Conservation (phyloP, 83 land plant species). For the Picea abies region DNA sequence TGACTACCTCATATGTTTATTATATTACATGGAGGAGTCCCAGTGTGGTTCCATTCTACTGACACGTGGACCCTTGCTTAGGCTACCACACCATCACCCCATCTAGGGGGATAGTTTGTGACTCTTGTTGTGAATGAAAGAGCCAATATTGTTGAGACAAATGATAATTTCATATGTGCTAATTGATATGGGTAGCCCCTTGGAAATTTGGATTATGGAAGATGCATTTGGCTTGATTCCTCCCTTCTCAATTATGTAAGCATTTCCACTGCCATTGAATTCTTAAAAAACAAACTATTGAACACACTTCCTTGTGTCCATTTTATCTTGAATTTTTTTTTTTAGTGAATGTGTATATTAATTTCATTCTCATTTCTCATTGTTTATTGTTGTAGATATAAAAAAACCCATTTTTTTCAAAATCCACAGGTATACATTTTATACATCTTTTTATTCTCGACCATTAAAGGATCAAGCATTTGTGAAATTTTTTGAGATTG, state of each 20-base stretch:
- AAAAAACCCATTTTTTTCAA: too few relatives aligned
- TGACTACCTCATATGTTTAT: too few relatives aligned
- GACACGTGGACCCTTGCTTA: too few relatives aligned
- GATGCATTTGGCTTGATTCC: conserved; percentile 69
- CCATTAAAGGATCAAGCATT: background rate
- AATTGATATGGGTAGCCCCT: conserved; percentile 91
- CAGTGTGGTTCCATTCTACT: too few relatives aligned
- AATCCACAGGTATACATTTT: background rate
- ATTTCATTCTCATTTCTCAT: background rate
- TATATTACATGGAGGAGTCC: too few relatives aligned
- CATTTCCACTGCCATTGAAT: background rate
- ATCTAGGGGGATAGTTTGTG: too few relatives aligned
- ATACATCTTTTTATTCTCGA: background rate
- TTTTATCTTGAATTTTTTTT: too few relatives aligned
- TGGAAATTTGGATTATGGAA: conserved; percentile 68
- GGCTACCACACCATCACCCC: too few relatives aligned
- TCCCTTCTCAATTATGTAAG: conserved; percentile 62
- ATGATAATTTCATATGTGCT: conserved; percentile 68
- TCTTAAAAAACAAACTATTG: too few relatives aligned
- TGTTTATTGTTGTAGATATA: background rate
- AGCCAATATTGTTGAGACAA: conserved; percentile 34
- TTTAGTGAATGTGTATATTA: background rate
- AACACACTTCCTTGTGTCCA: too few relatives aligned
- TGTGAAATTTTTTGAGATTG: background rate
- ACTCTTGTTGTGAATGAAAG: background rate